Evolutionary conservation across 768 basidiomycete genomes (phyloP).

Genomic region (Fomitopsis serialis): DNA sequence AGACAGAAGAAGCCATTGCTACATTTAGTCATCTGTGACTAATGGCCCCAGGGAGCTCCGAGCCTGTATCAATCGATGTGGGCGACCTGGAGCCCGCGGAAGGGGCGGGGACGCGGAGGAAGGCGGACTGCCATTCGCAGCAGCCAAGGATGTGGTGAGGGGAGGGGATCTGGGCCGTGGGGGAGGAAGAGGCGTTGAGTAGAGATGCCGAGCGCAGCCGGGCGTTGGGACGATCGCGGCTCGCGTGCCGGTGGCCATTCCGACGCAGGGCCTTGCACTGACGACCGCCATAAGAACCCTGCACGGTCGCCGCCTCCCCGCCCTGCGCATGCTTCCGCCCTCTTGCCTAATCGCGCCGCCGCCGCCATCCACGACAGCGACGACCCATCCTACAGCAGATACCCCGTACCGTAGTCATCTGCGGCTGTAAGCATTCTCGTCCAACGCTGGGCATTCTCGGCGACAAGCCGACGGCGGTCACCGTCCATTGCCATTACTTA

Average conservation of each 20-base stretch:
- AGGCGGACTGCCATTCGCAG: too few species aligned
- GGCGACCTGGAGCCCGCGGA: too few species aligned
- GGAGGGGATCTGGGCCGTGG: background rate
- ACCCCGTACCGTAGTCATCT: background rate
- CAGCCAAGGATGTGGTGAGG: too few species aligned
- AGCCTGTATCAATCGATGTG: too few species aligned
- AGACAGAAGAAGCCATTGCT: background rate
- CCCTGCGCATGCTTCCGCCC: background rate
- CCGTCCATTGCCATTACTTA: background rate
- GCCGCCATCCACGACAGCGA: background rate
- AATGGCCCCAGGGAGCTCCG: too few species aligned
- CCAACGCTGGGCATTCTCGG: background rate
- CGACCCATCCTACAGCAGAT: background rate
- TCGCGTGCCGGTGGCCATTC: conserved; percentile 1
- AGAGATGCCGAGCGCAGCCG: conserved; percentile 1
- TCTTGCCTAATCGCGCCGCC: background rate
- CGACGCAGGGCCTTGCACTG: background rate
- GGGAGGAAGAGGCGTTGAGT: background rate
- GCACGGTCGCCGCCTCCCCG: background rate
- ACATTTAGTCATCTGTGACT: background rate
- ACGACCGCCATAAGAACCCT: conserved; percentile 1
- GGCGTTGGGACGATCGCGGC: background rate
- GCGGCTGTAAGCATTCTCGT: background rate
- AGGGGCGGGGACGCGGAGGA: too few species aligned
- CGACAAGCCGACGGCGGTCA: background rate